Conservation (phyloP, 1,139 yeast genomes). For the Yamadazyma siamensis region DNA sequence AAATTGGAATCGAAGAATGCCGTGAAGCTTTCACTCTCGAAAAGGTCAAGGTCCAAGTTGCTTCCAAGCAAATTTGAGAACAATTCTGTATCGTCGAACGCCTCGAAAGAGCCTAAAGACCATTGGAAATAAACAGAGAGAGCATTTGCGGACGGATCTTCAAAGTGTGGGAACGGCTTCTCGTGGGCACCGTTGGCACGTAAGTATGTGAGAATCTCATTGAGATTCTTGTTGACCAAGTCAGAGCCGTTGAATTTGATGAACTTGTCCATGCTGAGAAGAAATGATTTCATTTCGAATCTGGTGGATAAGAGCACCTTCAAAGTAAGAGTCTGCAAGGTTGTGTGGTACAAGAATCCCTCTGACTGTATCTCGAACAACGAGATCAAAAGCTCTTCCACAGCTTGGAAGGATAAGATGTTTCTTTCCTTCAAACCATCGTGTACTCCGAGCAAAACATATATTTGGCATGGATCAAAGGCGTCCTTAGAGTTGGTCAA, state of each 20-base stretch:
- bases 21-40: constrained; percentile 2
- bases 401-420: constrained; percentile 26
- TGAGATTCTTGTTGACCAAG: constrained; percentile 33
- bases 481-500: constrained; percentile 47
- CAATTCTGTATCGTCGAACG: constrained; percentile 2
- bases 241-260: constrained; percentile 37
- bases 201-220: constrained; percentile 18
- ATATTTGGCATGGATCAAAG: constrained; percentile 73
- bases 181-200: constrained; percentile 1
- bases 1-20: constrained; percentile 5
- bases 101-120: no score
- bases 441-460: constrained; percentile 55
- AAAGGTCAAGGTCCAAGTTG: constrained; percentile 5
- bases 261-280: constrained; percentile 36
- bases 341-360: constrained; percentile 51
- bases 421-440: constrained; percentile 41
- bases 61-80: constrained; percentile 12
- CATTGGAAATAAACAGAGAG: constrained; percentile 6
- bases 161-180: constrained; percentile 1
- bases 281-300: constrained; percentile 19
- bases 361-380: constrained; percentile 58
- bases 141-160: constrained; percentile 6
- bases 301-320: constrained; percentile 36
- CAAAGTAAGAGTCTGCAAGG: constrained; percentile 51
- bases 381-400: constrained; percentile 29